Percentiles rank a stretch among this genome's conserved stretches.
Evolutionary conservation across 1,284 basidiomycete genomes (phyloP).

Genomic region (Ceratobasidium sp.): DNA sequence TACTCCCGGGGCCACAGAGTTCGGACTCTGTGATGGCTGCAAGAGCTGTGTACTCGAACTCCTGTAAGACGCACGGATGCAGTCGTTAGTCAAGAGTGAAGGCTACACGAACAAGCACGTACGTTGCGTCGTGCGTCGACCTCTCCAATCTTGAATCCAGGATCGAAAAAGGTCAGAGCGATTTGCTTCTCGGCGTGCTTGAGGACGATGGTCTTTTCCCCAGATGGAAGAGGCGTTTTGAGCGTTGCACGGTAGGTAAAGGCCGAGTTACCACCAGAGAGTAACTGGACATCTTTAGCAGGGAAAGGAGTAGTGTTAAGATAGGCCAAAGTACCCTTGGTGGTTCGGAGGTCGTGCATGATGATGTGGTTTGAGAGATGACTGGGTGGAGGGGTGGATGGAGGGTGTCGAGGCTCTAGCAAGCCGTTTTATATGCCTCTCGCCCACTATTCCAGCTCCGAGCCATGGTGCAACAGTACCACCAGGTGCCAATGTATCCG

Average conservation of each 20-base stretch:
- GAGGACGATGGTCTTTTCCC: conserved; percentile 14
- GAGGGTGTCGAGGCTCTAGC: too few relatives aligned
- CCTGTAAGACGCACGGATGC: not conserved
- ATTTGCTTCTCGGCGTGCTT: conserved; percentile 16
- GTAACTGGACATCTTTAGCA: not conserved
- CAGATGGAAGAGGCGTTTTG: conserved; percentile 6
- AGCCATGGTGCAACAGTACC: too few relatives aligned
- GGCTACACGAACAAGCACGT: not conserved
- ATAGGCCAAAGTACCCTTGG: conserved; percentile 12
- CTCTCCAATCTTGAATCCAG: not conserved
- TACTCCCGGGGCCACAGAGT: conserved; percentile 3
- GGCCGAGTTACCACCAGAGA: conserved; percentile 26
- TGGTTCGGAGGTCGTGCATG: conserved; percentile 8
- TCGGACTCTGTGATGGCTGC: not conserved
- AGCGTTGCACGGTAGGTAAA: conserved; percentile 18
- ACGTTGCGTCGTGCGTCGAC: not conserved
- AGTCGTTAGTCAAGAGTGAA: not conserved
- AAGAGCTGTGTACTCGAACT: conserved; percentile 19
- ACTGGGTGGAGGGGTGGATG: not conserved
- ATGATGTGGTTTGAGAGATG: not conserved
- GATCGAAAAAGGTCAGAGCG: not conserved
- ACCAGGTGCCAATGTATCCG: too few relatives aligned
- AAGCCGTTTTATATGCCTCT: too few relatives aligned
- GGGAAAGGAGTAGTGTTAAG: conserved; percentile 13
- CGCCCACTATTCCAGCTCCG: too few relatives aligned